Evolutionary conservation across 768 basidiomycete species (phyloP), one percentile per base, ranked within the genome.

Genomic region (Rhodosporidiobolus sp.): DNA sequence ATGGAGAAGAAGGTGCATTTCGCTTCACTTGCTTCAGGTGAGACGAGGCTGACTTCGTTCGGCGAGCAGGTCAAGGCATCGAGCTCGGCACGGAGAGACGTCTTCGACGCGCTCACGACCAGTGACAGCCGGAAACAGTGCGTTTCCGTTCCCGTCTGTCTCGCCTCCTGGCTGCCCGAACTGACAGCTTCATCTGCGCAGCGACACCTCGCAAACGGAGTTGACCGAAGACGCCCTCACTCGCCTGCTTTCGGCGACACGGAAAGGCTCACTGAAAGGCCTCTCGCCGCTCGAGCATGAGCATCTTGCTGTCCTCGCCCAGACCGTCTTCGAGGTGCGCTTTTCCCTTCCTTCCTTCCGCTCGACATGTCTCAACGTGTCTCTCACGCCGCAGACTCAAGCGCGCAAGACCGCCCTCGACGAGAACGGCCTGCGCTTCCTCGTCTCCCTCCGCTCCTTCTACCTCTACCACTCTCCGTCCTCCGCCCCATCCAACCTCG

Each of bases 371-470:
- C 30, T 38, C 1, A 43, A 56, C 2, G n/a, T 7, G 2, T 26
- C 3, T 24, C 8, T 28, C 7, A 10, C 9, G 6, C 24, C 12
- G 38, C 75, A 96, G 92, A 88, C 92, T 48, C 90, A 97, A 59
- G 90, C 92, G 76, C 92, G 94, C 79, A 86, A 88, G 4, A 87
- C 94, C n/a, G 88, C 94, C 0, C 83, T 97, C 34, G 95, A 99
- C 81, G 83, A 90, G 4, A 94, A 94, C 79, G 96, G 95, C 2
- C 84, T 96, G 57, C 89, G 95, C 56, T 99, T 94, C 82, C 85
- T 97, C 46, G 89, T 94, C 67, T 91, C 92, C 22, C 89, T 98
- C 87, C 87, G 92, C 14, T 90, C 91, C 8, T 94, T 94, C 67
- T 67, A 60, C 59, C 56, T 72, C 61, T 65, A 63, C 60, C 57